Base-by-base conservation (phyloP, 208 protist genomes). In the Trypanosoma caninum region DNA sequence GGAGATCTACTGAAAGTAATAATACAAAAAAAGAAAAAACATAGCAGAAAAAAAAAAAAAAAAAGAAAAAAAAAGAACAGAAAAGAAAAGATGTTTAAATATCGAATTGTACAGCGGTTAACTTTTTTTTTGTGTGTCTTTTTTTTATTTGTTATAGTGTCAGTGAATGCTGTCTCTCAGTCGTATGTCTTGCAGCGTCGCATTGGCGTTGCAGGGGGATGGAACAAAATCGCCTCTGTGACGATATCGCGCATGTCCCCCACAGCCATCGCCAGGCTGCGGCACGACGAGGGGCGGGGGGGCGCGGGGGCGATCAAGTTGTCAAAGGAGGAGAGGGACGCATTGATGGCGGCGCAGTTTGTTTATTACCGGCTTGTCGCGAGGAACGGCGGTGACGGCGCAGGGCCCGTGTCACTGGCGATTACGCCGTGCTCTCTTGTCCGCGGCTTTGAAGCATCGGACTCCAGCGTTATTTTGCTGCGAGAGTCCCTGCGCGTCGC, bases 341-440 rank as follows among this genome's bases (percentile, higher is more conserved):
- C 55, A 2, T 53, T 93, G 23, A 65, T 69, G 20, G 48, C 35
- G n/a, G 82, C 80, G 10, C 57, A 76, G 31, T 52, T 89, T 46
- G 69, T 95, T 7, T 82, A 73, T 55, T 96, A 96, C 71, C 86
- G 89, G 45, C 59, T 48, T 54, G 80, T 44, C 52, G 78, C 4
- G 0, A 56, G 40, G 9, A 71, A 58, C 28, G 59, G 33, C 16
- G 42, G 1, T 6, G 63, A 70, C 13, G 53, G 23, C 10, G 45
- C 44, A 30, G 44, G 45, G 40, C 66, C 71, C 9, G 67, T 78
- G 11, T 71, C 71, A 34, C 52, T 93, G 1, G 76, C 81, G 9
- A 67, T 89, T 38, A 77, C 87, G 3, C 84, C 87, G 8, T 96
- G 89, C 74, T 75, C 84, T 27, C 33, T 96, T 25, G 78, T 96